These are phyloP conservation scores for Sabuloglossum arenarium DNA, from an alignment of 495 filamentous ascomycete species.

Conservation along the genomic window DNA sequence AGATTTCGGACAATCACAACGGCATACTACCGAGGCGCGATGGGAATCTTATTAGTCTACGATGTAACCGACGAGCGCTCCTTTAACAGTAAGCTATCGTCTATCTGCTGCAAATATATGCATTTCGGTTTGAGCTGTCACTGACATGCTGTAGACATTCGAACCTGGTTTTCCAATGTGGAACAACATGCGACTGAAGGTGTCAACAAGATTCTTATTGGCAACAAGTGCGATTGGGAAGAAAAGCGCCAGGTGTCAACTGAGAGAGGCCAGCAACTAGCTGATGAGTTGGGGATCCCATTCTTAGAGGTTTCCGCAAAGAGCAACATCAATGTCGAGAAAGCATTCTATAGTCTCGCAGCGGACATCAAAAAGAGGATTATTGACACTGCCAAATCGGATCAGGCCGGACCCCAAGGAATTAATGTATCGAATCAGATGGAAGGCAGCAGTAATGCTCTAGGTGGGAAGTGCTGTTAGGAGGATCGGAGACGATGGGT, in stretches of 20 bases:
- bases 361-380: slow-evolving; percentile 94
- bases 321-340: slow-evolving; percentile 98
- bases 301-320: slow-evolving; percentile 98
- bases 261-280: slow-evolving; percentile 80
- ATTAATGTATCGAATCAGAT: slow-evolving; percentile 51
- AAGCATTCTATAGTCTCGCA: slow-evolving; percentile 91
- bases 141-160: slow-evolving; percentile 47
- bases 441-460: slow-evolving; percentile 20
- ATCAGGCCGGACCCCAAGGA: slow-evolving; percentile 38
- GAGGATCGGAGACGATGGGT: neutral
- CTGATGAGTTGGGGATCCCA: slow-evolving; percentile 90
- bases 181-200: slow-evolving; percentile 98
- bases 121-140: neutral
- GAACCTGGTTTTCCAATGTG: slow-evolving; percentile 98
- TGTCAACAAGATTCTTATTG: slow-evolving; percentile 98
- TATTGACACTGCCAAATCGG: slow-evolving; percentile 66
- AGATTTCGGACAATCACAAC: slow-evolving; percentile 97
- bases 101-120: neutral
- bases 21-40: slow-evolving; percentile 94
- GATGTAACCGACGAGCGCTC: slow-evolving; percentile 95
- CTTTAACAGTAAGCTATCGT: slow-evolving; percentile 70
- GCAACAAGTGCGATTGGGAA: slow-evolving; percentile 99
- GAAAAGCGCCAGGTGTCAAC: slow-evolving; percentile 90
- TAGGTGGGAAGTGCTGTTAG: slow-evolving; percentile 72
- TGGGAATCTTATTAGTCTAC: slow-evolving; percentile 93